Conservation (phyloP, 306 rosid genomes). For the Gastrolobium villosum region DNA sequence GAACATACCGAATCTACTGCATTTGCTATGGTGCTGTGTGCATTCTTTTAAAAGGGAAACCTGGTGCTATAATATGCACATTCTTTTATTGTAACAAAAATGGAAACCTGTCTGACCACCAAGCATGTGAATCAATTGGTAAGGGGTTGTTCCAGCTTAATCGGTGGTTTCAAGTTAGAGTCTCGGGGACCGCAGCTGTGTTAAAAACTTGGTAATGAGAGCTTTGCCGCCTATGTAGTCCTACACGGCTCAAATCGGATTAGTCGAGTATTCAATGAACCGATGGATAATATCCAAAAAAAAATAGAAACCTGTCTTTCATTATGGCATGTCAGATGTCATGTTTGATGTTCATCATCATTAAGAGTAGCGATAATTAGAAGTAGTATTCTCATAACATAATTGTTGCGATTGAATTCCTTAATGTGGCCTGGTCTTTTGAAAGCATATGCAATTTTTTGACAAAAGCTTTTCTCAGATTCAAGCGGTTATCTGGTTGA, state of each 20-base stretch:
- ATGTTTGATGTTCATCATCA: slow-evolving; percentile 9
- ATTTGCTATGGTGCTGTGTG: slow-evolving; percentile 31
- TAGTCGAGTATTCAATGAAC: too few relatives aligned
- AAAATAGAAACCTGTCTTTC: slow-evolving; percentile 12
- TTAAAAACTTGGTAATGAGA: too few relatives aligned
- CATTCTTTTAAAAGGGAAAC: background rate
- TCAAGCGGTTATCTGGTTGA: slow-evolving; percentile 88
- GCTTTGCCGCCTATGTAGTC: too few relatives aligned
- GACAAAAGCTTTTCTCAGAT: slow-evolving; percentile 59
- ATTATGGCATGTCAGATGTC: slow-evolving; percentile 18
- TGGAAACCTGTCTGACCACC: background rate
- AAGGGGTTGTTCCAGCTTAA: too few relatives aligned
- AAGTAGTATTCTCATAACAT: background rate
- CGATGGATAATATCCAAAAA: too few relatives aligned
- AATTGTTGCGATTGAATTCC: slow-evolving; percentile 17
- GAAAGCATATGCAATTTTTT: slow-evolving; percentile 17
- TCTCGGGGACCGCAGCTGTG: too few relatives aligned
- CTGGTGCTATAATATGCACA: too few relatives aligned
- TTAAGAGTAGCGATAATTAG: background rate
- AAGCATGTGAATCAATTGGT: too few relatives aligned
- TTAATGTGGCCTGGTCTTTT: slow-evolving; percentile 5
- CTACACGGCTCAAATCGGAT: too few relatives aligned
- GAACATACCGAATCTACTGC: slow-evolving; percentile 32
- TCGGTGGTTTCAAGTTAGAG: too few relatives aligned
- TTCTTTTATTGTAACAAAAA: slow-evolving; percentile 19